Evolutionary conservation across 1,284 basidiomycete genomes (phyloP).

Genomic region (Ustilago bromivora): DNA sequence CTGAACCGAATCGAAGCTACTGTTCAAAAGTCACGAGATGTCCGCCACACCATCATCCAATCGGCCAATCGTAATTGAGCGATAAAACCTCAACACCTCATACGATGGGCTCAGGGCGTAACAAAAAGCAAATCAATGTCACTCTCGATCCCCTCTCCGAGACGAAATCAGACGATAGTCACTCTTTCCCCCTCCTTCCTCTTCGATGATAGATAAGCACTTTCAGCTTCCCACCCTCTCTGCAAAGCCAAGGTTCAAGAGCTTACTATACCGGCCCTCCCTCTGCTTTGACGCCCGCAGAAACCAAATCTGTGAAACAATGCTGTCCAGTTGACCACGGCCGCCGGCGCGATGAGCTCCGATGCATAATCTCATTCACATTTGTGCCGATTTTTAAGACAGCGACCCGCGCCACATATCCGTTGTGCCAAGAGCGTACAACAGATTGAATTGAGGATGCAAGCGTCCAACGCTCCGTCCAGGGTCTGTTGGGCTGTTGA

Average conservation of each 20-base stretch:
- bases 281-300: too few species aligned
- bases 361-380: neutral
- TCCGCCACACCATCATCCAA: neutral
- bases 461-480: too few species aligned
- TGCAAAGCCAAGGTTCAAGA: too few species aligned
- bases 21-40: neutral
- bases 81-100: neutral
- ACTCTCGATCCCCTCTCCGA: neutral
- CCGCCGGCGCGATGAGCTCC: slow-evolving; percentile 2
- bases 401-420: neutral
- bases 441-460: neutral
- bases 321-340: neutral
- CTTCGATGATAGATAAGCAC: too few species aligned
- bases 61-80: neutral
- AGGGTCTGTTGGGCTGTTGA: too few species aligned
- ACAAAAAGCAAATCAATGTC: neutral
- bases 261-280: too few species aligned
- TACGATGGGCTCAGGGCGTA: neutral
- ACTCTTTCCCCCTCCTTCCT: too few species aligned
- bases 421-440: neutral
- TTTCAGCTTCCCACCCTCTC: too few species aligned
- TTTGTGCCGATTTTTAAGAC: neutral
- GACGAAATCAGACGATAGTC: neutral
- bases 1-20: neutral
- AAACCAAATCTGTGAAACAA: too few species aligned